These are phyloP conservation scores for Metschnikowia rubicola DNA, from an alignment of 805 yeast species.

Conservation along the genomic window DNA sequence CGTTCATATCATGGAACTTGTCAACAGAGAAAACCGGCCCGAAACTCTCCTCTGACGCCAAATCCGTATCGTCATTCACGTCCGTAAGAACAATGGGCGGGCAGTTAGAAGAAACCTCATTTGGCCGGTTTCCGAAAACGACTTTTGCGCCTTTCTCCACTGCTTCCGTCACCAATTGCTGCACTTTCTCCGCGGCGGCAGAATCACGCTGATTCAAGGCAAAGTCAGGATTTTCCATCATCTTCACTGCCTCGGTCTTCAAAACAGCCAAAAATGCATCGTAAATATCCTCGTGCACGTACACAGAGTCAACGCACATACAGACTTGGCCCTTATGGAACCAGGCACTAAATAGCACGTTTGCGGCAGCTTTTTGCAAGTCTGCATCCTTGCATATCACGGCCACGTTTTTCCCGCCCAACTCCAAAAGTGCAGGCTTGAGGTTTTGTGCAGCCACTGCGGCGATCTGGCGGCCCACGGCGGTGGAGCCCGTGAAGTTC, in stretches of 20 bases:
- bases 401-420: conserved; percentile 44
- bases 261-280: conserved; percentile 25
- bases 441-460: conserved; percentile 32
- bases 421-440: conserved; percentile 42
- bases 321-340: conserved; percentile 47
- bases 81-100: conserved; percentile 32
- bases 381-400: conserved; percentile 34
- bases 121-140: conserved; percentile 19
- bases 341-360: conserved; percentile 35
- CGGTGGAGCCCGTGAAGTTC: conserved; percentile 47
- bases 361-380: conserved; percentile 27
- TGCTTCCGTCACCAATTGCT: conserved; percentile 33
- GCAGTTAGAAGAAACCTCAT: background rate
- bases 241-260: conserved; percentile 13
- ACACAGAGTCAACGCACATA: conserved; percentile 42
- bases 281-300: conserved; percentile 33
- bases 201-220: conserved; percentile 29
- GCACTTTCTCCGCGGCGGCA: conserved; percentile 20
- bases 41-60: conserved; percentile 36
- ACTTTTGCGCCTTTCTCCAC: conserved; percentile 35
- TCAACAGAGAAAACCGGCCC: conserved; percentile 40
- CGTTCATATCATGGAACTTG: conserved; percentile 21
- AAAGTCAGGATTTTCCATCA: conserved; percentile 19
- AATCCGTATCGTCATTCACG: conserved; percentile 27
- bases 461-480: conserved; percentile 37